Evolutionary conservation across 306 rosid genomes (phyloP), one percentile per base, ranked within the genome.

Genomic region (Alnus rubra): DNA sequence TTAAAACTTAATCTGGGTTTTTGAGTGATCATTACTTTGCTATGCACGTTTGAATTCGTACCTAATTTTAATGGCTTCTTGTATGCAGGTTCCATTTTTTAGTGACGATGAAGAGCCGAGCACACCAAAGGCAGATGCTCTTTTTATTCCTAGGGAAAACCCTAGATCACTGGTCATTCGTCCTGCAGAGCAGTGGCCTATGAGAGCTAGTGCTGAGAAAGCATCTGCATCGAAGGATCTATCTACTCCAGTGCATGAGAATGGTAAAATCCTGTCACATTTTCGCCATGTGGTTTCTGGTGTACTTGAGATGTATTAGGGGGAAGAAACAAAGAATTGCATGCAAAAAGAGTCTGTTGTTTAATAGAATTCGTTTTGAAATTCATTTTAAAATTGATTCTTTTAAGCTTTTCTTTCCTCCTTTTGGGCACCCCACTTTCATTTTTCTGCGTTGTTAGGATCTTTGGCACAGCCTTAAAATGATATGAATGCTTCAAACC

Each of bases 121-220:
- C 63, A 93, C 98, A 12, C 99, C 98, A 23, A 96, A 91, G 89
- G 97, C 97, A 3, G 98, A 96, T 86, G 97, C 96, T 69, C 92
- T 93, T 74, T 93, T 93, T 79, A 84, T 90, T 87, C 96, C 98
- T 49, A 90, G 99, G 83, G 99, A 96, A 85, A 96, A 96, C 75
- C 99, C 99, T n/a, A 91, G 99, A 90, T 90, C 97, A 16, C 90
- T 96, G 76, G 91, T 96, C 76, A 93, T 96, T 81, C 85, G 89
- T 76, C 96, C 97, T 30, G 79, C 82, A 77, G 99, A 96, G 73
- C 98, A 89, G 80, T 88, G 94, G 93, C 94, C 94, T 54, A 74
- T 79, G 18, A 93, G 83, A 79, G 82, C 85, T 59, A 86, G 87
- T 80, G 74, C 78, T 19, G 94, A 89, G 80, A 96, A 88, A 79